These are phyloP conservation scores for Cordyceps militaris DNA, from an alignment of 2,329 filamentous ascomycete genomes.

Conservation along the genomic window DNA sequence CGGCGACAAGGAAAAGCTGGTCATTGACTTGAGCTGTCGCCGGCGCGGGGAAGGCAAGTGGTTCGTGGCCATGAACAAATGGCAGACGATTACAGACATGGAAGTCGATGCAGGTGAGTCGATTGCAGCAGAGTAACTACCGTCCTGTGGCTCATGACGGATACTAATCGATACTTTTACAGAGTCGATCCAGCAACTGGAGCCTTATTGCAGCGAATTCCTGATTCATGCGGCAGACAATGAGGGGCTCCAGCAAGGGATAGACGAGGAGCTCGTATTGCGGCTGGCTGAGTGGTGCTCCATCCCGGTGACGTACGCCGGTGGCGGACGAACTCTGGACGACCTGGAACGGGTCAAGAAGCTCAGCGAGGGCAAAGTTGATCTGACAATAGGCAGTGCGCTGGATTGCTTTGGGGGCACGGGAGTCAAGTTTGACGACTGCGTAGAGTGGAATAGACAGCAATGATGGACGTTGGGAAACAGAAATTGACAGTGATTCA, in stretches of 20 bases:
- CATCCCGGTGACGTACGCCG: constrained; percentile 93
- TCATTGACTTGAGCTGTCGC: constrained; percentile 92
- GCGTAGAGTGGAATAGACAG: constrained; percentile 73
- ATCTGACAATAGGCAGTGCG: constrained; percentile 93
- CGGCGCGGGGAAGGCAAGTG: constrained; percentile 64
- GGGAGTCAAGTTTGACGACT: constrained; percentile 82
- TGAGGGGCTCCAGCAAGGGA: constrained; percentile 84
- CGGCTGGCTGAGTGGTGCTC: constrained; percentile 76
- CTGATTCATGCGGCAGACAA: constrained; percentile 96
- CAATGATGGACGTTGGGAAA: constrained; percentile 16
- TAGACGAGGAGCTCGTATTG: constrained; percentile 77
- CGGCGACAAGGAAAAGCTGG: constrained; percentile 71
- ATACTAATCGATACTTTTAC: background rate
- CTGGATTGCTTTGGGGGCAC: constrained; percentile 91
- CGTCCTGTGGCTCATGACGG: background rate
- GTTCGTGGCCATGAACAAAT: constrained; percentile 99
- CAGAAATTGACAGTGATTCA: background rate
- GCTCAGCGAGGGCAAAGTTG: constrained; percentile 73
- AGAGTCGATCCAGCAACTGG: constrained; percentile 75
- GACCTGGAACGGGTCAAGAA: constrained; percentile 77
- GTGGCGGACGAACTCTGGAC: constrained; percentile 74
- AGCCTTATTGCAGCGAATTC: constrained; percentile 93
- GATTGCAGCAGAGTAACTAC: background rate
- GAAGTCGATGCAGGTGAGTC: constrained; percentile 73
- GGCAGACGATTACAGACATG: constrained; percentile 97